These are phyloP conservation scores for Lachnellula hyalina DNA, from an alignment of 2,329 filamentous ascomycete species.

Conservation along the genomic window DNA sequence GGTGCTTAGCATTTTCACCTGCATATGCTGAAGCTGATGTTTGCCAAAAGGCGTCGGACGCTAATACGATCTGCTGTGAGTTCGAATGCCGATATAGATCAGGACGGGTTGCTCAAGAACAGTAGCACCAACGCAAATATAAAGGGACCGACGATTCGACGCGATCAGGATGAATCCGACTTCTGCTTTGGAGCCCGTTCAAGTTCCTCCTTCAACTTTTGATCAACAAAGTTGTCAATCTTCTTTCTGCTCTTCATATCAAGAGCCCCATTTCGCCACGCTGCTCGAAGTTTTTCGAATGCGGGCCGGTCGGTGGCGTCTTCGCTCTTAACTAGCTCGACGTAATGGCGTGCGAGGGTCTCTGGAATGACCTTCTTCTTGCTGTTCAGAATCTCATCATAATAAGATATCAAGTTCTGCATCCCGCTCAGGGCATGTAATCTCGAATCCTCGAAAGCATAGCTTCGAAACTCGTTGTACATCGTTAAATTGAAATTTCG, in stretches of 20 bases:
- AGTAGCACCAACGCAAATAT: slow-evolving; percentile 6
- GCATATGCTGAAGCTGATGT: slow-evolving; percentile 9
- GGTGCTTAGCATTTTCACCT: slow-evolving; percentile 15
- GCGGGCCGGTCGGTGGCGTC: slow-evolving; percentile 37
- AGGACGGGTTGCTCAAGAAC: slow-evolving; percentile 1
- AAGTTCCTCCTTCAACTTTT: slow-evolving; percentile 46
- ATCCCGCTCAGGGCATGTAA: slow-evolving; percentile 51
- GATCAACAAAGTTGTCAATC: slow-evolving; percentile 46
- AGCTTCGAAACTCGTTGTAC: slow-evolving; percentile 68
- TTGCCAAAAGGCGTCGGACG: slow-evolving; percentile 6
- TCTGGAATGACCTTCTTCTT: slow-evolving; percentile 44
- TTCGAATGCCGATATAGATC: not conserved
- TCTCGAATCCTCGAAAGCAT: slow-evolving; percentile 60
- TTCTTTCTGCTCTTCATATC: slow-evolving; percentile 53
- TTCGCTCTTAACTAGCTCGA: slow-evolving; percentile 48
- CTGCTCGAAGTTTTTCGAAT: slow-evolving; percentile 46
- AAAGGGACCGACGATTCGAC: slow-evolving; percentile 2
- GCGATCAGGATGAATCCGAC: slow-evolving; percentile 17
- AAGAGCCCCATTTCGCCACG: slow-evolving; percentile 48
- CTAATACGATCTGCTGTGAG: slow-evolving; percentile 5
- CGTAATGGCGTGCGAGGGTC: slow-evolving; percentile 48
- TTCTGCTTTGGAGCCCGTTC: slow-evolving; percentile 32
- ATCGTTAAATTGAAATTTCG: slow-evolving; percentile 69
- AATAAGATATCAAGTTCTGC: slow-evolving; percentile 60
- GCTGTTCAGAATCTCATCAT: slow-evolving; percentile 51